Percentiles rank a stretch among this genome's conserved stretches.
phyloP scores from a whole-genome alignment of 805 yeast genomes.

The Pichia rugopelliculosa region DNA sequence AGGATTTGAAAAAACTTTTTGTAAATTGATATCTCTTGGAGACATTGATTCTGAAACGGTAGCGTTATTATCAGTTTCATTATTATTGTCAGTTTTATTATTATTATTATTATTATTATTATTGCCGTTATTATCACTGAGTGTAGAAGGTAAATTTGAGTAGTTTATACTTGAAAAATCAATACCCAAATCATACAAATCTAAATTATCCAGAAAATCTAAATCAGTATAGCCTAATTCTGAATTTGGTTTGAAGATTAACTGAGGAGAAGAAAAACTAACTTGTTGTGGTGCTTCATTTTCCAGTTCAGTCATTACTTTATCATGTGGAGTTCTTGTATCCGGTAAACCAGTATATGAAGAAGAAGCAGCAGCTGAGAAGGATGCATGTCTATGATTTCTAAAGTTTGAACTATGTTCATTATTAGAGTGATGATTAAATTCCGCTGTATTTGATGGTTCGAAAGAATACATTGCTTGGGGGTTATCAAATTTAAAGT shows the following conservation, averaged over 20 bases:
- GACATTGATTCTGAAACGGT: not conserved
- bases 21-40: slow-evolving; percentile 8
- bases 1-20: slow-evolving; percentile 14
- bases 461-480: slow-evolving; percentile 10
- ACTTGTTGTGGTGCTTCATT: slow-evolving; percentile 58
- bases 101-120: not conserved
- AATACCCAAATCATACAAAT: slow-evolving; percentile 21
- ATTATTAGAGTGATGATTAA: not conserved
- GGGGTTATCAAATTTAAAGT: slow-evolving; percentile 9
- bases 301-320: slow-evolving; percentile 11
- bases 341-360: slow-evolving; percentile 44
- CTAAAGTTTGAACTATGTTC: slow-evolving; percentile 15
- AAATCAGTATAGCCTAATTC: slow-evolving; percentile 30
- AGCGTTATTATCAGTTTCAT: not conserved
- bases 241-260: slow-evolving; percentile 20
- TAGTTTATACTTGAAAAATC: slow-evolving; percentile 11
- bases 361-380: slow-evolving; percentile 54
- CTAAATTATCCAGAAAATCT: slow-evolving; percentile 21
- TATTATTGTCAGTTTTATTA: not conserved
- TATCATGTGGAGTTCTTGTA: slow-evolving; percentile 4
- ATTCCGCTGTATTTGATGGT: not conserved
- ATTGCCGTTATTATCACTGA: not conserved
- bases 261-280: slow-evolving; percentile 76
- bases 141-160: not conserved
- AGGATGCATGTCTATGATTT: slow-evolving; percentile 47